phyloP scores from a whole-genome alignment of 176 grass and related monocot genomes.

The Tuctoria greenei region DNA sequence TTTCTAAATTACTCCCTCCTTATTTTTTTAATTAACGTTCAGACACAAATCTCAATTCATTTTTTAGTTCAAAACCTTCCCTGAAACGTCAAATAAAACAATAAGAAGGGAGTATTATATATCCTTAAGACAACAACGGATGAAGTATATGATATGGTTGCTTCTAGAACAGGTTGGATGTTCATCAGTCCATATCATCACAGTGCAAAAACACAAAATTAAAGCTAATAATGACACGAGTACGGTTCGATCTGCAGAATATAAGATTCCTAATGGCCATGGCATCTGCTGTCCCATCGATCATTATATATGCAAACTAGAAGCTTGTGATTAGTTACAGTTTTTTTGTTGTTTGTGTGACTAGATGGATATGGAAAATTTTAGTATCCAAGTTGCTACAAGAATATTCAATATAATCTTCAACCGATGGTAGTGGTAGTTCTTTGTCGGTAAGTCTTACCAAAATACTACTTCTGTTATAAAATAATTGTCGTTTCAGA shows the following conservation, averaged over 20 bases:
- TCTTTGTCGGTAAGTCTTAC: neutral
- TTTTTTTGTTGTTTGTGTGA: neutral
- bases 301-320: neutral
- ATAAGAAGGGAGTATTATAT: too few relatives aligned
- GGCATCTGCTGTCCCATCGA: neutral
- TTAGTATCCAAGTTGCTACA: neutral
- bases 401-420: neutral
- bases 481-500: too few relatives aligned
- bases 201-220: neutral
- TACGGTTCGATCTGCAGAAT: neutral
- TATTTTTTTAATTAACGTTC: too few relatives aligned
- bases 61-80: too few relatives aligned
- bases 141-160: too few relatives aligned
- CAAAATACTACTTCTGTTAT: too few relatives aligned
- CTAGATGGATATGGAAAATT: neutral
- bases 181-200: neutral
- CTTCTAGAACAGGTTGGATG: neutral
- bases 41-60: too few relatives aligned
- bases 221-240: neutral
- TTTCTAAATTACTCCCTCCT: neutral
- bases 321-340: neutral
- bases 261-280: neutral
- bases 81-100: too few relatives aligned
- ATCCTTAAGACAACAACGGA: too few relatives aligned
- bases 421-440: neutral